Evolutionary conservation across 441 rosid species (phyloP), one percentile per base, ranked within the genome.

Genomic region (Gossypium gossypioides): DNA sequence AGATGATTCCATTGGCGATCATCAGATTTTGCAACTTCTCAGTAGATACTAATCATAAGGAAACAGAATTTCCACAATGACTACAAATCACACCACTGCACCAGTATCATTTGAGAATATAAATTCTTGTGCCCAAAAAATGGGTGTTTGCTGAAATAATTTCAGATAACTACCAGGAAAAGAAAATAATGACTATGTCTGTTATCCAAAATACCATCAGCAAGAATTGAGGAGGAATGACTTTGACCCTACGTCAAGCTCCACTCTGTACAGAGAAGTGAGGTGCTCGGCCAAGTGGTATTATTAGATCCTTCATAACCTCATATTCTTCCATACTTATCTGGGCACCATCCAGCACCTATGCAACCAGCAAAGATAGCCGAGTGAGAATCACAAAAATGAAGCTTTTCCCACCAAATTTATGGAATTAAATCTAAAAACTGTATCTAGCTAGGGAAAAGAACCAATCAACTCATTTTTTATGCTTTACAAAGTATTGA

Each of bases 241-340:
- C 50, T 48, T 60, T 7, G 22, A 63, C 2, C 37, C 10, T 24
- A 48, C 50, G 4, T 60, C 84, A 91, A 3, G 87, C 97, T 18
- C 96, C 96, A 60, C 89, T 84, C 70, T 79, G 86, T 24, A 87
- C 78, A 6, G 86, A 83, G 76, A 90, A 84, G 32, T 80, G 84
- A 67, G 99, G 89, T 60, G 82, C 86, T 78, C 93, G 90, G 51
- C 96, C 97, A 44, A 88, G 88, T 25, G 97, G 97, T 55, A 87
- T 76, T 22, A 88, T 77, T 8, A 91, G 81, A 71, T 95, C 92
- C 83, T 83, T 91, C 96, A 94, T 87, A 54, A 78, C 72, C 78
- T 91, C 94, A n/a, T 88, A 92, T 79, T 94, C 99, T 80, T 89
- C 97, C 50, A 73, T 65, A 57, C 86, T 83, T 55, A 89, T 81